phyloP scores from a whole-genome alignment of 176 grass and related monocot genomes.

The Lolium rigidum region DNA sequence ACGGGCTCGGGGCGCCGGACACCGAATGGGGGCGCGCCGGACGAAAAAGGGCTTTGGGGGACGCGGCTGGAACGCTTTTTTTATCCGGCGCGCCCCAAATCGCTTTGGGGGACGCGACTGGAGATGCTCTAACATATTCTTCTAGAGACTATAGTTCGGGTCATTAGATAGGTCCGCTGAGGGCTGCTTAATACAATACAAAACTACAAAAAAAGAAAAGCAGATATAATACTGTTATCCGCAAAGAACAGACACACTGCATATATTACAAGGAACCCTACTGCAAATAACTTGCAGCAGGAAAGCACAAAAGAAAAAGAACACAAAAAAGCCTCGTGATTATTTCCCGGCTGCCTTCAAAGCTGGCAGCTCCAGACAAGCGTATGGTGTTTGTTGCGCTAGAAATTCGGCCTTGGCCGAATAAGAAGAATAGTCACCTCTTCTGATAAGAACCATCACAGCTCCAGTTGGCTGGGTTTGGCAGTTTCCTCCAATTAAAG shows the following conservation, averaged over 20 bases:
- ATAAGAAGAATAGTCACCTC: background rate
- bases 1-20: no score
- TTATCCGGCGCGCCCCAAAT: no score
- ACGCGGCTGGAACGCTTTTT: no score
- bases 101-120: no score
- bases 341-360: conserved; percentile 44
- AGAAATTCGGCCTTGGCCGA: background rate
- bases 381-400: background rate
- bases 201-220: conserved; percentile 8
- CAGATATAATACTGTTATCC: conserved; percentile 27
- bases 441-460: conserved; percentile 1
- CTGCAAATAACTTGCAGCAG: conserved; percentile 10
- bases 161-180: conserved; percentile 7
- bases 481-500: background rate
- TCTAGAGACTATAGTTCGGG: conserved; percentile 20
- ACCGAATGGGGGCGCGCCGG: no score
- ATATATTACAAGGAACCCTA: conserved; percentile 60
- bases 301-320: background rate
- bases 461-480: no score
- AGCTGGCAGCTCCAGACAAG: background rate
- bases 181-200: conserved; percentile 36
- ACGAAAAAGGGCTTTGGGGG: no score
- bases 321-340: conserved; percentile 4
- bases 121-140: no score
- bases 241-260: conserved; percentile 38